Evolutionary conservation across 1,284 basidiomycete genomes (phyloP).

Genomic region (Ceraceosorus guamensis): DNA sequence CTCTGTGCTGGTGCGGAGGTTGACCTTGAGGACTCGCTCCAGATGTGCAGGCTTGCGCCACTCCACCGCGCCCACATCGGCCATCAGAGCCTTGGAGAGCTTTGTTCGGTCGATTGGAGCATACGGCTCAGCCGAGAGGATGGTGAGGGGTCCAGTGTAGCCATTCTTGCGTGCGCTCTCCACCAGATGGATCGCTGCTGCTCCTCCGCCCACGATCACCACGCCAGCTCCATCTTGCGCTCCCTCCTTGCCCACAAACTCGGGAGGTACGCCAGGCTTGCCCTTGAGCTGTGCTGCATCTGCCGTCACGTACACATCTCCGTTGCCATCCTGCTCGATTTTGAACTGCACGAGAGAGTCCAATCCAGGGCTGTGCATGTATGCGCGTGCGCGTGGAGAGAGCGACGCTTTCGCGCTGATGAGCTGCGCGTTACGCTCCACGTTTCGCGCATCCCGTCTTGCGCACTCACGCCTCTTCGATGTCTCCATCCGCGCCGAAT

Average conservation of each 20-base stretch:
- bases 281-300: slow-evolving; percentile 58
- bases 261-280: slow-evolving; percentile 9
- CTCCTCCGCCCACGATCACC: slow-evolving; percentile 78
- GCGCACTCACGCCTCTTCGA: slow-evolving; percentile 62
- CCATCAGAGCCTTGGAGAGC: slow-evolving; percentile 77
- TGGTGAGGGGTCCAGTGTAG: slow-evolving; percentile 68
- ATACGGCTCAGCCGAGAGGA: slow-evolving; percentile 71
- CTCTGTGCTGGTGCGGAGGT: slow-evolving; percentile 60
- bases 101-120: slow-evolving; percentile 85
- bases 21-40: slow-evolving; percentile 71
- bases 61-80: slow-evolving; percentile 68
- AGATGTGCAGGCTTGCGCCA: slow-evolving; percentile 67
- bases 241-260: neutral
- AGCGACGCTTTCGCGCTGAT: too few relatives aligned
- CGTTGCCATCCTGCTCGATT: slow-evolving; percentile 56
- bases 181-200: slow-evolving; percentile 69
- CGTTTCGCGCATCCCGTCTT: neutral
- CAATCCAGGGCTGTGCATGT: slow-evolving; percentile 59
- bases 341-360: slow-evolving; percentile 76
- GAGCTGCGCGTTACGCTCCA: too few relatives aligned
- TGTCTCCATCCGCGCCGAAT: slow-evolving; percentile 60
- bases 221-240: slow-evolving; percentile 56
- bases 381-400: neutral
- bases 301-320: slow-evolving; percentile 74
- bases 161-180: slow-evolving; percentile 80